Evolutionary conservation across 768 basidiomycete species (phyloP), one percentile per base, ranked within the genome.

Genomic region (Cystobasidiopsis lactophilus): DNA sequence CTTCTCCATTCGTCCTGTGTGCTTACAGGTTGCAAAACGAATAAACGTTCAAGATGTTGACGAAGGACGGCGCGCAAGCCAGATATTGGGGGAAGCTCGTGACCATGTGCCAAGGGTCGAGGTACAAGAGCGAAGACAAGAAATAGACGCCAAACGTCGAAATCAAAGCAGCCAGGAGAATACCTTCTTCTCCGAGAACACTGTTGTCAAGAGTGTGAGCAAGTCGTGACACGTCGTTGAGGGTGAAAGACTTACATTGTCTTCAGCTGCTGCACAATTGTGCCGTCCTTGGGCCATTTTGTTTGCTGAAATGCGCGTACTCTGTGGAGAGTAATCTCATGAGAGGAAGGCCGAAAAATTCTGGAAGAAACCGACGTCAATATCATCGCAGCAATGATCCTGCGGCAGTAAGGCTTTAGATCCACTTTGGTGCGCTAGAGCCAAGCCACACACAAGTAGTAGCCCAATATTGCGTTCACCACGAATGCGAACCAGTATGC

Each of bases 21-120:
- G 19, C 21, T 43, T 21, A 43, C 41, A 23, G n/a, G n/a, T n/a
- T n/a, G n/a, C n/a, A n/a, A n/a, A n/a, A n/a, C n/a, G n/a, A n/a
- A n/a, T n/a, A n/a, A n/a, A 49, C 47, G 24, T 49, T 50, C 31
- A 62, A 74, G 43, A 95, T 79, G 64, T 93, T 93, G 31, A 80
- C 86, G 70, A 91, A 91, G 60, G 82, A 85, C 1, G 85, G 84
- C 10, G 89, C 89, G 52, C 93, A 66, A 62, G 78, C 79, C 49
- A 91, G 69, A 64, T 89, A 89, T 64, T 89, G 89, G 60, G 80
- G 69, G 73, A 93, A 86, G 60, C 84, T 86, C 24, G 84, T 83
- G 68, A 89, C 79, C 78, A 96, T 81, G 68, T 96, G 89, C 89
- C 91, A 93, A 7, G 88, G 88, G 67, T 96, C 89, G 58, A 83